These are phyloP conservation scores for Diaporthe sp. DNA, from an alignment of 2,329 filamentous ascomycete species.

Conservation along the genomic window DNA sequence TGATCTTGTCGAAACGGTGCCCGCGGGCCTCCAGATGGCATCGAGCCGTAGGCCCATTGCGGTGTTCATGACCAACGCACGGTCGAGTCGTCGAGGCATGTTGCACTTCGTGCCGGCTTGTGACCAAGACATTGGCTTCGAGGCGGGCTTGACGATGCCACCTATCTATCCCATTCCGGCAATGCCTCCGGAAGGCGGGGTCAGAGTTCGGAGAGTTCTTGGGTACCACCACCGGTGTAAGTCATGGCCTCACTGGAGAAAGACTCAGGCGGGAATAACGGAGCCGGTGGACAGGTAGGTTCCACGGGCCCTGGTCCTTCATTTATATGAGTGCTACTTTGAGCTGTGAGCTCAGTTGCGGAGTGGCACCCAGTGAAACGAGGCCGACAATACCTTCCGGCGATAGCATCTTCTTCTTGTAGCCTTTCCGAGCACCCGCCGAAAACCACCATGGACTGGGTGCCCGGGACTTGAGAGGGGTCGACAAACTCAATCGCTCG, in stretches of 20 bases:
- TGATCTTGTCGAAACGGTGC: not conserved
- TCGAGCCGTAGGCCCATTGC: not conserved
- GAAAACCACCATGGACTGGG: not conserved
- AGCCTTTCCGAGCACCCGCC: not conserved
- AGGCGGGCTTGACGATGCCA: conserved; percentile 12
- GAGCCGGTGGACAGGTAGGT: conserved; percentile 23
- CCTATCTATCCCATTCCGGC: conserved; percentile 16
- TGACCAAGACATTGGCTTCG: conserved; percentile 27
- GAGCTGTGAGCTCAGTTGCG: not conserved
- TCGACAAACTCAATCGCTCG: conserved; percentile 7
- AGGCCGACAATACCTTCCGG: not conserved
- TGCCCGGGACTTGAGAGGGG: conserved; percentile 17
- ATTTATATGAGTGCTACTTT: not conserved
- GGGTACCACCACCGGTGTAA: conserved; percentile 10
- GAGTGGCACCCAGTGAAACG: not conserved
- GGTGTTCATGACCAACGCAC: conserved; percentile 3
- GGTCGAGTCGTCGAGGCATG: conserved; percentile 20
- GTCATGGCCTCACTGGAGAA: not conserved
- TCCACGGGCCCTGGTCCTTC: not conserved
- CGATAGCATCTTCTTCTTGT: not conserved
- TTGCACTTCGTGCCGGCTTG: conserved; percentile 2
- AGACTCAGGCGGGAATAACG: conserved; percentile 7
- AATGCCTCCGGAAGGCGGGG: conserved; percentile 28
- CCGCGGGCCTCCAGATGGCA: conserved; percentile 5
- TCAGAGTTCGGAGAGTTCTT: not conserved